Evolutionary conservation across 805 yeast species (phyloP), one percentile per base, ranked within the genome.

Genomic region (Metschnikowia sp.): DNA sequence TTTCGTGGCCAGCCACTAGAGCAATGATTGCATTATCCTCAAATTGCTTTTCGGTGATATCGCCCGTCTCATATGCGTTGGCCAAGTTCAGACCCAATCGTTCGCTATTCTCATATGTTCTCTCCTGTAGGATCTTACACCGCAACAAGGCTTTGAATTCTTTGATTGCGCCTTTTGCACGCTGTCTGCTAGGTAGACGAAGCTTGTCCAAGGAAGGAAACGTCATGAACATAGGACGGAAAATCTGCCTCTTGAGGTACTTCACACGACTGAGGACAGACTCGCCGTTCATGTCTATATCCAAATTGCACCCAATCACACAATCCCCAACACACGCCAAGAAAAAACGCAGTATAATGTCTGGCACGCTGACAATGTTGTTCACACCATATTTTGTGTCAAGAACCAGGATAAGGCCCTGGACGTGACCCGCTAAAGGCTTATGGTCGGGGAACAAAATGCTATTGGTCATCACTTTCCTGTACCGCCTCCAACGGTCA

Each of bases 1-100:
- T 81, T 53, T 81, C 86, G 59, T 81, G 86, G 0, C 85, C 86
- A 0, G 86, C 86, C 39, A 81, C 77, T 55, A 81, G 60, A 3
- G 79, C 65, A 13, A 81, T 80, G 8, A 79, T 74, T 13, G 78
- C 67, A 58, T 81, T 81, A 55, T 81, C 85, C 2, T 68, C 60
- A 44, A 79, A 69, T 52, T 81, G 84, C 41, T 72, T 68, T 43
- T 70, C 62, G 2, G 76, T 65, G 2, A 81, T 65, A 3, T 51
- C 44, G 0, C 70, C 75, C 8, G 51, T 50, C 6, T 69, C 59
- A 36, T 66, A 60, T 1, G 80, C 78, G 6, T 65, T 59, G 9
- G 72, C 66, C 10, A 80, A 58, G 12, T 47, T 26, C 37, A 66
- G 66, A 4, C 59, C 57, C 34, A 55, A 36, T 8, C 51, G 47